These are phyloP conservation scores for Pseudogymnoascus sp. DNA, from an alignment of 2,329 filamentous ascomycete genomes.

Conservation along the genomic window DNA sequence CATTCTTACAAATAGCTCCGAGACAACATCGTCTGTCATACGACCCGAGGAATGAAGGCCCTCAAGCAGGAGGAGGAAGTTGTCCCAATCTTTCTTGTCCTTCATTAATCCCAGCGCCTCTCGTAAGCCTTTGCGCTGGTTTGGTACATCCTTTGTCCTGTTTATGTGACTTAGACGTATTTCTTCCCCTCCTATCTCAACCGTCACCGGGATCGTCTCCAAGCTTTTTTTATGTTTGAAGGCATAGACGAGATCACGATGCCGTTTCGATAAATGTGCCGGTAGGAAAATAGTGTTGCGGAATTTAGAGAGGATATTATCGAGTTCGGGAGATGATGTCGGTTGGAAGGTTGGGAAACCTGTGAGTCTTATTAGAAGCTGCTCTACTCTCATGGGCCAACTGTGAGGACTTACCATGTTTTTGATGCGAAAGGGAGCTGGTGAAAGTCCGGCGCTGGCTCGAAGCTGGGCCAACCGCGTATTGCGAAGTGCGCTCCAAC, in stretches of 20 bases:
- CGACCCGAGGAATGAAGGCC: slow-evolving; percentile 19
- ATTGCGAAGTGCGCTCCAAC: neutral
- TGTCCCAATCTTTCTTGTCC: slow-evolving; percentile 27
- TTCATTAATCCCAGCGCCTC: slow-evolving; percentile 24
- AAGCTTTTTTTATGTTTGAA: slow-evolving; percentile 39
- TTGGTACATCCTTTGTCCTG: slow-evolving; percentile 18
- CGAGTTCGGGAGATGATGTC: slow-evolving; percentile 45
- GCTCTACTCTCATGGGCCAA: too few species aligned
- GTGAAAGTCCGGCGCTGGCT: slow-evolving; percentile 21
- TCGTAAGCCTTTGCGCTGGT: slow-evolving; percentile 9
- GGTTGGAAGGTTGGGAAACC: slow-evolving; percentile 34
- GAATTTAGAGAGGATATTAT: slow-evolving; percentile 42
- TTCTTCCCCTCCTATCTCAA: slow-evolving; percentile 47
- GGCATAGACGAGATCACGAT: slow-evolving; percentile 46
- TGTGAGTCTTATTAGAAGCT: slow-evolving; percentile 1
- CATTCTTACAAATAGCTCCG: slow-evolving; percentile 16
- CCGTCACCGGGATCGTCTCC: slow-evolving; percentile 44
- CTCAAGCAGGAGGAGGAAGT: slow-evolving; percentile 24
- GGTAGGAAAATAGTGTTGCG: slow-evolving; percentile 54
- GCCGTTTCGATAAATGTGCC: slow-evolving; percentile 43
- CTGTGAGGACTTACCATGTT: slow-evolving; percentile 18
- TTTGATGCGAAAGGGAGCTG: slow-evolving; percentile 21
- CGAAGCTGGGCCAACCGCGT: neutral
- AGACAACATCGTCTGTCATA: neutral
- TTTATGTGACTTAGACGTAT: slow-evolving; percentile 25